These are phyloP conservation scores for Nitzschia sp. DNA, from an alignment of 108 stramenopile genomes.

Conservation along the genomic window DNA sequence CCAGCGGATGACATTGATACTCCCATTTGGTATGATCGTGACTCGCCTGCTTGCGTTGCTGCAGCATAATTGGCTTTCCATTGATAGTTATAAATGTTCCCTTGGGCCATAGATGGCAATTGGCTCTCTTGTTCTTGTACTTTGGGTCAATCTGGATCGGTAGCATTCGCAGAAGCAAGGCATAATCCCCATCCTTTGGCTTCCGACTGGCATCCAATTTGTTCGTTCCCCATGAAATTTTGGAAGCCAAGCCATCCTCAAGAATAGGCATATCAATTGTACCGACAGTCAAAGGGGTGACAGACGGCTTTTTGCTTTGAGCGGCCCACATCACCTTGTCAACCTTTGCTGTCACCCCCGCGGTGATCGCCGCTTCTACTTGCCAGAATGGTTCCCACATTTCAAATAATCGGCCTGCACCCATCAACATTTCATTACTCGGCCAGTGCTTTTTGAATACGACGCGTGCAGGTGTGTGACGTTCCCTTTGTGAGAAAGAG, in stretches of 20 bases:
- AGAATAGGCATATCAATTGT: background rate
- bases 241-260: background rate
- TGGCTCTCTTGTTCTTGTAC: slow-evolving; percentile 48
- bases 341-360: slow-evolving; percentile 18
- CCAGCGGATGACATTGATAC: slow-evolving; percentile 47
- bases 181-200: slow-evolving; percentile 35
- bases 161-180: slow-evolving; percentile 57
- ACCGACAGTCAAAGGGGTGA: background rate
- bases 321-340: background rate
- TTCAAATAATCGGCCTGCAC: slow-evolving; percentile 25
- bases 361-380: slow-evolving; percentile 23
- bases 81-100: slow-evolving; percentile 58
- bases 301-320: background rate
- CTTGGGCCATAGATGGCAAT: slow-evolving; percentile 81
- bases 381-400: slow-evolving; percentile 69
- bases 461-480: background rate
- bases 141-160: slow-evolving; percentile 42
- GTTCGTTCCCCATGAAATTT: slow-evolving; percentile 8
- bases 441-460: background rate
- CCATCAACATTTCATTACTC: background rate
- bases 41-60: slow-evolving; percentile 66
- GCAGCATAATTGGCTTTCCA: slow-evolving; percentile 21
- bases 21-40: slow-evolving; percentile 68
- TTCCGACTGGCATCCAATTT: background rate
- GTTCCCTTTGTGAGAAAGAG: background rate